Evolutionary conservation across 2,329 filamentous ascomycete genomes (phyloP).

Genomic region (Colletotrichum euphorbiae): DNA sequence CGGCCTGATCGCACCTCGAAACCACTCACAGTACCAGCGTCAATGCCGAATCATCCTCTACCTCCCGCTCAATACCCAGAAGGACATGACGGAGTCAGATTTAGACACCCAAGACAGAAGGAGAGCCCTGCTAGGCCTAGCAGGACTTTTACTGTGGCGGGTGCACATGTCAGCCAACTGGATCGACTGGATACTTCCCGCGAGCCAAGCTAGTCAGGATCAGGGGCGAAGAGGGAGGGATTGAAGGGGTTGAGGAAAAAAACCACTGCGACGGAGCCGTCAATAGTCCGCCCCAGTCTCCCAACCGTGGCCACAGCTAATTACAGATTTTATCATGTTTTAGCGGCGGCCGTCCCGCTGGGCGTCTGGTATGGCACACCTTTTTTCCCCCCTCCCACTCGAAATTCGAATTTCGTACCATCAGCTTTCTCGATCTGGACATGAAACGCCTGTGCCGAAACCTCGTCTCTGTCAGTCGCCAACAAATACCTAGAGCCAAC

Average conservation of each 20-base stretch:
- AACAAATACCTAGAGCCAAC: background rate
- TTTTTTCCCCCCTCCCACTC: background rate
- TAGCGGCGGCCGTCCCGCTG: conserved; percentile 18
- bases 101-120: background rate
- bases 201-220: conserved; percentile 27
- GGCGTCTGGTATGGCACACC: background rate
- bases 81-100: conserved; percentile 4
- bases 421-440: conserved; percentile 26
- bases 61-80: conserved; percentile 1
- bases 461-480: conserved; percentile 32
- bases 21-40: conserved; percentile 10
- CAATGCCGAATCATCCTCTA: conserved; percentile 10
- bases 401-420: background rate
- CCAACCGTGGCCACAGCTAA: conserved; percentile 19
- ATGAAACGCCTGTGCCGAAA: conserved; percentile 37
- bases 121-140: background rate
- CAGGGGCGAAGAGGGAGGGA: conserved; percentile 14
- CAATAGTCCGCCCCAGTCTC: conserved; percentile 19
- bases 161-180: conserved; percentile 28
- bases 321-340: conserved; percentile 1
- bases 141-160: conserved; percentile 4
- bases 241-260: background rate
- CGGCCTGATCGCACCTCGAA: conserved; percentile 32
- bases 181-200: conserved; percentile 33
- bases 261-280: conserved; percentile 8